Conservation (phyloP, 176 grass and related monocot species). For the Rhynchospora pubera region DNA sequence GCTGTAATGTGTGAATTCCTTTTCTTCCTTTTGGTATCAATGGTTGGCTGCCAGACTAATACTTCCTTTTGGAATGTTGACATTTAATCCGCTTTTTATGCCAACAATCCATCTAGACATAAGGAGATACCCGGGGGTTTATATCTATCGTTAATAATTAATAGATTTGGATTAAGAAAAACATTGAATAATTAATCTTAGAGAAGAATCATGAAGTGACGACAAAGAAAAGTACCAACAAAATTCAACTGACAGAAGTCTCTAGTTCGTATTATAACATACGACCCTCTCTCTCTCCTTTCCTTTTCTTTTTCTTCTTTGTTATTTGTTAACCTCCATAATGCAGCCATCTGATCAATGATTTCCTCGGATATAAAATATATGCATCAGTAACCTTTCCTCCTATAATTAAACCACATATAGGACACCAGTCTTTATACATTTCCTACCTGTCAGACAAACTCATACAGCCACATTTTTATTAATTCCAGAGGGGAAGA, state of each 20-base stretch:
- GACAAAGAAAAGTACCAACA: conserved; percentile 19
- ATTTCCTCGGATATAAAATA: conserved; percentile 17
- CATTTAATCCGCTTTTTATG: conserved; percentile 24
- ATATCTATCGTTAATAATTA: neutral
- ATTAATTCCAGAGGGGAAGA: conserved; percentile 1
- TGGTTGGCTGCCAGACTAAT: conserved; percentile 26
- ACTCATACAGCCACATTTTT: conserved; percentile 21
- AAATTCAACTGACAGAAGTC: conserved; percentile 24
- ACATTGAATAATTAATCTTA: neutral
- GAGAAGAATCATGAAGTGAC: conserved; percentile 12
- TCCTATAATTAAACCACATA: conserved; percentile 12
- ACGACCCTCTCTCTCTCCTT: conserved; percentile 4
- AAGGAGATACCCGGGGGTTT: neutral
- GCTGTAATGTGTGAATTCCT: conserved; percentile 18
- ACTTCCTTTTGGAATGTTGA: conserved; percentile 16
- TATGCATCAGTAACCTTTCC: conserved; percentile 20
- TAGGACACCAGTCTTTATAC: conserved; percentile 25
- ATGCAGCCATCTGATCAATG: conserved; percentile 32
- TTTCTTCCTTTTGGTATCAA: conserved; percentile 18
- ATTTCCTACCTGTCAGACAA: conserved; percentile 31
- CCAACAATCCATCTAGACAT: conserved; percentile 25
- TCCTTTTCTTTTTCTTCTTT: conserved; percentile 4
- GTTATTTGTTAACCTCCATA: conserved; percentile 2
- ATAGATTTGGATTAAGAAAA: conserved; percentile 1
- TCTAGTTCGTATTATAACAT: conserved; percentile 16